Conservation (phyloP, 192 early-diverging fungal genomes). For the Pilobolus umbonatus region DNA sequence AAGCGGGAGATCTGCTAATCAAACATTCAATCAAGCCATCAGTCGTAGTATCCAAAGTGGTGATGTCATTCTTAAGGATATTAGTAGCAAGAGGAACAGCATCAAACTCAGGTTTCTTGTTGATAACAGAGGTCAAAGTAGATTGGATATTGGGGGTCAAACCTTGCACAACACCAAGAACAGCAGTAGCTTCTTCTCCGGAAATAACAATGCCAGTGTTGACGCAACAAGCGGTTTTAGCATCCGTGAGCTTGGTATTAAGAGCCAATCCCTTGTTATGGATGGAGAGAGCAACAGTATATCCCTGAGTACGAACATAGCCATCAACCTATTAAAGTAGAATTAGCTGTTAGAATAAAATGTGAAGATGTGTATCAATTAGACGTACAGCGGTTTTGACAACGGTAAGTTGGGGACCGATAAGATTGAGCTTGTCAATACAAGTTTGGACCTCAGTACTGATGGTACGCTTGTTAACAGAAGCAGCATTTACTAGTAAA, state of each 20-base stretch:
- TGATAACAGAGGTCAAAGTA: not conserved
- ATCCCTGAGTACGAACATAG: not conserved
- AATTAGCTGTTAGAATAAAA: not conserved
- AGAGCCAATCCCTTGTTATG: not conserved
- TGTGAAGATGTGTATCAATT: not conserved
- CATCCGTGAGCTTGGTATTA: conserved; percentile 1
- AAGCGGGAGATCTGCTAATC: conserved; percentile 5
- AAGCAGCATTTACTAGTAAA: conserved; percentile 3
- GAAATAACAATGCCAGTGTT: not conserved
- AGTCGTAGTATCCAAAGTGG: not conserved
- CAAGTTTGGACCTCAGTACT: conserved; percentile 1
- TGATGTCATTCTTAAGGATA: conserved; percentile 3
- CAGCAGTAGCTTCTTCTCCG: conserved; percentile 6
- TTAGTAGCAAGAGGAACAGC: not conserved
- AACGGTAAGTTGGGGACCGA: not conserved
- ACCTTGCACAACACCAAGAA: not conserved
- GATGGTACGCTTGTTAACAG: conserved; percentile 5
- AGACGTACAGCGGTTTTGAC: conserved; percentile 1
- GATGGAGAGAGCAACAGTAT: not conserved
- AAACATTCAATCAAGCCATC: conserved; percentile 1
- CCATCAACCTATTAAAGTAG: conserved; percentile 2
- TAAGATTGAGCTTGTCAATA: not conserved
- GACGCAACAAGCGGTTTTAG: not conserved
- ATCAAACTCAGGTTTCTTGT: conserved; percentile 13
- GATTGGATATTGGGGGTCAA: not conserved